Evolutionary conservation across 2,329 filamentous ascomycete species (phyloP).

Genomic region (Rhytidhysteron rufulum): DNA sequence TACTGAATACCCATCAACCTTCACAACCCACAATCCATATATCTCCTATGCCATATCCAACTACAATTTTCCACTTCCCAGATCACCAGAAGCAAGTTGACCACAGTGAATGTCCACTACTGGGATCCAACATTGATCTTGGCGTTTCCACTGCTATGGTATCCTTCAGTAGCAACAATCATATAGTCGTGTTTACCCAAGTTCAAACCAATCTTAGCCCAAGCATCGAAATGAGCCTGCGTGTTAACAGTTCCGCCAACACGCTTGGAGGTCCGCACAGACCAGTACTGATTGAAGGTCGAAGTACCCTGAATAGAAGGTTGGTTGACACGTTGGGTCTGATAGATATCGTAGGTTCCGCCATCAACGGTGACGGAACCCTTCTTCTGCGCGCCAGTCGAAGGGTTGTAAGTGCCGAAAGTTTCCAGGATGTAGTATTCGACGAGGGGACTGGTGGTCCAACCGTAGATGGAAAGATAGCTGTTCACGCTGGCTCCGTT

Average conservation of each 20-base stretch:
- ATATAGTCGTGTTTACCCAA: constrained; percentile 51
- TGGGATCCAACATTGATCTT: constrained; percentile 47
- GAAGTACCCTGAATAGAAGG: constrained; percentile 53
- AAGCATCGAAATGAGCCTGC: constrained; percentile 52
- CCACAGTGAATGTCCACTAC: too few relatives aligned
- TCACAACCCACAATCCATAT: too few relatives aligned
- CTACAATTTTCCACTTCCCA: too few relatives aligned
- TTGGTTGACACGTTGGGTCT: constrained; percentile 47
- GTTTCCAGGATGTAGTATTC: constrained; percentile 59
- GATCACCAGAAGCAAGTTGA: too few relatives aligned
- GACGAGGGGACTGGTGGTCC: constrained; percentile 52
- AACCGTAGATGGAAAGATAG: constrained; percentile 58
- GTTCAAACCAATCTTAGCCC: constrained; percentile 46
- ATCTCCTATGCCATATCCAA: too few relatives aligned
- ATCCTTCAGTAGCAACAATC: constrained; percentile 55
- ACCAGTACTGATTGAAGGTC: constrained; percentile 56
- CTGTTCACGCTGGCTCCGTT: constrained; percentile 44
- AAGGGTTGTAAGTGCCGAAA: constrained; percentile 49
- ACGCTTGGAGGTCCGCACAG: constrained; percentile 48
- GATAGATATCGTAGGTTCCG: constrained; percentile 51
- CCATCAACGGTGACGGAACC: constrained; percentile 52
- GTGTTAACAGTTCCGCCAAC: constrained; percentile 49
- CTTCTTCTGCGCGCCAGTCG: constrained; percentile 45
- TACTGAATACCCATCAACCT: too few relatives aligned
- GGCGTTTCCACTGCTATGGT: constrained; percentile 48